phyloP scores from a whole-genome alignment of 2,329 filamentous ascomycete species.

The Xylaria sp. region DNA sequence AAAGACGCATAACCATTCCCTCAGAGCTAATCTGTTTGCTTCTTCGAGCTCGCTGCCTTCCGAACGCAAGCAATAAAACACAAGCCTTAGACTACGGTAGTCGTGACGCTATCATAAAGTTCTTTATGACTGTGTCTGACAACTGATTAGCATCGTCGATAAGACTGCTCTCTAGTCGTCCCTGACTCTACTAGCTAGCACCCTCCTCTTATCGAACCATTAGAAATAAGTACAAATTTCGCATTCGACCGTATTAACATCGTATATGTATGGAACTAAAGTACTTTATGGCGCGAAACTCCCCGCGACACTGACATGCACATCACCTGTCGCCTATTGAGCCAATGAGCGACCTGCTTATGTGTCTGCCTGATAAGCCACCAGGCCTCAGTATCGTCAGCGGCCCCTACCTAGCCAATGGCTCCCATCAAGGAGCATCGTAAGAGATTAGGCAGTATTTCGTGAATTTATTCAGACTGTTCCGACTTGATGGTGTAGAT shows the following conservation, averaged over 20 bases:
- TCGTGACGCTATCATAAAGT: too few species aligned
- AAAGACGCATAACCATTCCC: neutral
- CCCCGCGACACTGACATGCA: neutral
- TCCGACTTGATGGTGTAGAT: neutral
- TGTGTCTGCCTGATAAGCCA: slow-evolving; percentile 49
- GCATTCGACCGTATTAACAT: slow-evolving; percentile 4
- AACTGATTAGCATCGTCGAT: too few species aligned
- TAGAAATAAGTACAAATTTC: slow-evolving; percentile 9
- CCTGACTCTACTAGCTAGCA: neutral
- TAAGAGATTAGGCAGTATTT: neutral
- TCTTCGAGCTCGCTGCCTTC: neutral
- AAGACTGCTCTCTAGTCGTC: neutral
- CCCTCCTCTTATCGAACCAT: too few species aligned
- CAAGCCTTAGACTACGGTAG: too few species aligned
- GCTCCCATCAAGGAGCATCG: too few species aligned
- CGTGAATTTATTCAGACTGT: neutral
- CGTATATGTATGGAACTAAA: neutral
- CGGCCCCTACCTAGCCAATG: neutral
- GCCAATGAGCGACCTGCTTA: slow-evolving; percentile 48
- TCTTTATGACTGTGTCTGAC: too few species aligned
- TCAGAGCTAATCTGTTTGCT: neutral
- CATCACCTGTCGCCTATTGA: slow-evolving; percentile 1
- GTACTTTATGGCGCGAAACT: neutral
- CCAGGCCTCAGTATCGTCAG: slow-evolving; percentile 7
- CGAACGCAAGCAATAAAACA: neutral